phyloP scores from a whole-genome alignment of 345 rosid species.

The Gossypium anomalum region DNA sequence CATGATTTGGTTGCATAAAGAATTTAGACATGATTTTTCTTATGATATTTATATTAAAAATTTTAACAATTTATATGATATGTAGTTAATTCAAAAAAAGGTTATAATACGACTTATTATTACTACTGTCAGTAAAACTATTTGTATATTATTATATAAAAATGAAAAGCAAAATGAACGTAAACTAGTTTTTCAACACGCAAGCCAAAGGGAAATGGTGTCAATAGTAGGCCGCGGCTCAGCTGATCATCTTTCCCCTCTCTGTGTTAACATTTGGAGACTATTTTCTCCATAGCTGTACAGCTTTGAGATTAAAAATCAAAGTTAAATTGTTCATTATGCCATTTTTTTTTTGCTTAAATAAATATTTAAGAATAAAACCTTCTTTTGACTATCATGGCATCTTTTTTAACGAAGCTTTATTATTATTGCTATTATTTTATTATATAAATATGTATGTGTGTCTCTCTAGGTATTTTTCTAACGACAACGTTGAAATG shows the following conservation, averaged over 20 bases:
- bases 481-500: constrained; percentile 9
- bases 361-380: background rate
- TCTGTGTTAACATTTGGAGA: constrained; percentile 11
- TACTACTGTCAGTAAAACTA: too few species aligned
- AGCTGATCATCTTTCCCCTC: background rate
- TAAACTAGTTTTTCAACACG: constrained; percentile 14
- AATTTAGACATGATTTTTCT: too few species aligned
- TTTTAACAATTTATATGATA: too few species aligned
- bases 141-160: too few species aligned
- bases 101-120: too few species aligned
- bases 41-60: too few species aligned
- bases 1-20: background rate
- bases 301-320: background rate
- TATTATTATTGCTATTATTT: background rate
- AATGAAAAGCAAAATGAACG: background rate
- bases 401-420: constrained; percentile 17
- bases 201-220: constrained; percentile 18
- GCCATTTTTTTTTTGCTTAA: too few species aligned
- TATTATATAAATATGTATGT: background rate
- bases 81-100: too few species aligned
- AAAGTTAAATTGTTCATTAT: background rate
- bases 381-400: background rate
- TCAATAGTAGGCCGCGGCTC: constrained; percentile 16
- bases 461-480: constrained; percentile 4
- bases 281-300: constrained; percentile 6